A percentile compares a stretch with the other conserved stretches of the same genome.
Evolutionary conservation across 2,329 filamentous ascomycete genomes (phyloP).

Genomic region (Fusarium secorum): DNA sequence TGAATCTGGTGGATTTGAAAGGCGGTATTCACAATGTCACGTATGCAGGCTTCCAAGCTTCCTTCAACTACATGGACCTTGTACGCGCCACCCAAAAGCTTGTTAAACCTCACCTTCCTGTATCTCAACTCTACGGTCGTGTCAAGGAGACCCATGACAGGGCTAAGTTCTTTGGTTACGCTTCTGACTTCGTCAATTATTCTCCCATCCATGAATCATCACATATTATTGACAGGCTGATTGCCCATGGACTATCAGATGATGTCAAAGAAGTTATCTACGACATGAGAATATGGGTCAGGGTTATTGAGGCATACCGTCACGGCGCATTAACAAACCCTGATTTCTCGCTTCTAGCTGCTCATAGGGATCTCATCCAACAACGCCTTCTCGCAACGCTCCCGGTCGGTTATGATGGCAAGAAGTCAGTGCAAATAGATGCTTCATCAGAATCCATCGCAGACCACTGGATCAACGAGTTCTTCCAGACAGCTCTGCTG

Average conservation of each 20-base stretch:
- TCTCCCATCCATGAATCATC: accelerated
- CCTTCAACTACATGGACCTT: slow-evolving; percentile 13
- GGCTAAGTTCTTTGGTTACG: not conserved
- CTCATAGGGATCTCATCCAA: slow-evolving; percentile 6
- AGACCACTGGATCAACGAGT: not conserved
- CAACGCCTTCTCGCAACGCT: not conserved
- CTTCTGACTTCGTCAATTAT: accelerated
- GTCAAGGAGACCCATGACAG: not conserved
- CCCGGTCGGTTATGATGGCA: not conserved
- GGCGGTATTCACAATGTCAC: not conserved
- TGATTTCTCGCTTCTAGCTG: not conserved
- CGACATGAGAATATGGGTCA: not conserved
- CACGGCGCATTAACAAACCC: not conserved
- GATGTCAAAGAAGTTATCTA: not conserved
- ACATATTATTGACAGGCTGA: not conserved
- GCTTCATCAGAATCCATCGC: accelerated
- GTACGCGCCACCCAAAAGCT: not conserved
- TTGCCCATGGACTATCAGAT: not conserved
- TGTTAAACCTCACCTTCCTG: not conserved
- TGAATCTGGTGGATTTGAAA: not conserved
- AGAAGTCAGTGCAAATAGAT: accelerated
- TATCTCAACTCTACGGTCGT: not conserved
- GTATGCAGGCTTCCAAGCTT: not conserved
- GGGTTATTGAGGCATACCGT: not conserved
- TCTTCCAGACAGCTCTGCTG: not conserved